Percentiles rank a stretch among this genome's conserved stretches.
These are phyloP conservation scores for Juncus inflexus DNA, from an alignment of 176 grass and related monocot genomes.

Conservation along the genomic window DNA sequence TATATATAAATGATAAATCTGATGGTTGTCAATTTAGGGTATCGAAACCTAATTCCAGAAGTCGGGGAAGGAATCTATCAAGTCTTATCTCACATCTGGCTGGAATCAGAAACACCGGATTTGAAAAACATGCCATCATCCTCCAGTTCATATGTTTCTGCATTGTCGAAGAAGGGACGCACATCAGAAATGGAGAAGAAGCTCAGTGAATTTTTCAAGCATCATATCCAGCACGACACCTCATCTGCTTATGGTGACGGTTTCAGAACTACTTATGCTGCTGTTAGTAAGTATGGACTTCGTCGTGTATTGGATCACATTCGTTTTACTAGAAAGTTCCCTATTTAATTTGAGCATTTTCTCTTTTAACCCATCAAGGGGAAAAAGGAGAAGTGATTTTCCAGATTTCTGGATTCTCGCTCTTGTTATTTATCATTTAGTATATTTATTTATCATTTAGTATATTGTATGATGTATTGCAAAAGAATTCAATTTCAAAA, in stretches of 20 bases:
- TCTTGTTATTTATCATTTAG: neutral
- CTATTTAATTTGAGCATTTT: slow-evolving; percentile 31
- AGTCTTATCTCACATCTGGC: slow-evolving; percentile 84
- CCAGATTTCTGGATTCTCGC: slow-evolving; percentile 27
- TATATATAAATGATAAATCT: neutral
- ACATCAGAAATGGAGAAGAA: slow-evolving; percentile 88
- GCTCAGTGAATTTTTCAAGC: slow-evolving; percentile 91
- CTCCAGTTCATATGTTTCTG: slow-evolving; percentile 42
- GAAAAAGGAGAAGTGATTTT: neutral
- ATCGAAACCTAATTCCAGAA: slow-evolving; percentile 56
- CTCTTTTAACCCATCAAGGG: slow-evolving; percentile 5
- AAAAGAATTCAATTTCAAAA: too few species aligned
- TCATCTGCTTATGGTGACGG: slow-evolving; percentile 75
- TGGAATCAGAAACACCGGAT: slow-evolving; percentile 86
- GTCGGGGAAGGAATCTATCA: slow-evolving; percentile 95
- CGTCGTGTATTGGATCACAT: slow-evolving; percentile 73
- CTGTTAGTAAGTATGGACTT: slow-evolving; percentile 73
- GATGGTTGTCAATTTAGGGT: slow-evolving; percentile 43
- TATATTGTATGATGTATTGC: too few species aligned
- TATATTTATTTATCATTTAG: too few species aligned
- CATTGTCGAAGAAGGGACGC: slow-evolving; percentile 71
- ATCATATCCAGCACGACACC: slow-evolving; percentile 85
- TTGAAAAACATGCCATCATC: slow-evolving; percentile 29
- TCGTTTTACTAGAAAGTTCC: slow-evolving; percentile 45
- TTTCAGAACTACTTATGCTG: slow-evolving; percentile 70